Percentiles rank a stretch among this genome's conserved stretches.
phyloP scores from a whole-genome alignment of 169 alveolate species.

The Cryptosporidium xiaoi region DNA sequence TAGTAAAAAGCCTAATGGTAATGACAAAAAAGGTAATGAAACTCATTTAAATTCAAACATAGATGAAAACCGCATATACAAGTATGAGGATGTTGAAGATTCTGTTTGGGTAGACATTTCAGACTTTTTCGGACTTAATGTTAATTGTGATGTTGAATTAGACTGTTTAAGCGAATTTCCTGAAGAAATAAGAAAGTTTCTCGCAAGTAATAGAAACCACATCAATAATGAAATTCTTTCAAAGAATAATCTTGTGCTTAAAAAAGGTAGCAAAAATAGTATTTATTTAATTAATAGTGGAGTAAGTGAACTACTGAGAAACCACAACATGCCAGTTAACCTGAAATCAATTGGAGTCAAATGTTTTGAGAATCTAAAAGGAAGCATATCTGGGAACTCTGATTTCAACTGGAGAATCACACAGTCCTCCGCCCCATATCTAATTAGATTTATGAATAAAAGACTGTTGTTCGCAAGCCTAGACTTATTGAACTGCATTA shows the following conservation, averaged over 20 bases:
- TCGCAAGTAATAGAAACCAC: not conserved
- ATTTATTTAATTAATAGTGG: constrained; percentile 22
- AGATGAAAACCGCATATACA: not conserved
- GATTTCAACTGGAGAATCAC: constrained; percentile 43
- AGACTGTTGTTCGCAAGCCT: constrained; percentile 37
- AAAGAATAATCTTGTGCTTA: not conserved
- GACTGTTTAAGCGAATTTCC: constrained; percentile 4
- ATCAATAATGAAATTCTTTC: not conserved
- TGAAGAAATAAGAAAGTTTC: not conserved
- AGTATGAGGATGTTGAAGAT: constrained; percentile 9
- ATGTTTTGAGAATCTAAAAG: constrained; percentile 28
- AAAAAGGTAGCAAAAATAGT: constrained; percentile 6
- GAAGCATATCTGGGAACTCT: constrained; percentile 35
- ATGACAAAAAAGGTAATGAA: not conserved
- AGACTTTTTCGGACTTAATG: constrained; percentile 23
- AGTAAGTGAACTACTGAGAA: not conserved
- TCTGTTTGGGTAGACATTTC: constrained; percentile 4
- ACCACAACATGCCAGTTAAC: constrained; percentile 11
- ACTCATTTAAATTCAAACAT: too few species aligned
- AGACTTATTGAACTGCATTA: constrained; percentile 1
- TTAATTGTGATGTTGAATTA: not conserved
- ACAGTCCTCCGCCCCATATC: constrained; percentile 4
- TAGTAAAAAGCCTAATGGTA: constrained; percentile 50
- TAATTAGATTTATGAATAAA: constrained; percentile 41
- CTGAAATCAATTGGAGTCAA: constrained; percentile 24